phyloP scores from a whole-genome alignment of 345 rosid species.

The Adansonia digitata region DNA sequence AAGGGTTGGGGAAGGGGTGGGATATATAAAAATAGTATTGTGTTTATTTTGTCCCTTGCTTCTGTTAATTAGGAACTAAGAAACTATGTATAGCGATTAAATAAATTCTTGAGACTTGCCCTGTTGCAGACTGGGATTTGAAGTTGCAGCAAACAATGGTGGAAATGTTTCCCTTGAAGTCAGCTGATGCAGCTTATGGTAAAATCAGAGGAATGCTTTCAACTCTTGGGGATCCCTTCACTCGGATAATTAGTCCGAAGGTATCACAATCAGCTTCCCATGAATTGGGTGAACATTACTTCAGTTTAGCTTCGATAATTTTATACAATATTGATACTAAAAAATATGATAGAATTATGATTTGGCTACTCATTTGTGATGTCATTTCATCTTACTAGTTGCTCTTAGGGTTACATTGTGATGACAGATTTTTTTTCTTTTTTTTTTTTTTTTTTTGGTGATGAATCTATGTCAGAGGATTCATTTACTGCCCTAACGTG shows the following conservation, averaged over 20 bases:
- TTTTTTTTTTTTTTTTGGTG: not conserved
- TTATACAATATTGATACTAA: not conserved
- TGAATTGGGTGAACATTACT: not conserved
- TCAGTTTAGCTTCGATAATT: not conserved
- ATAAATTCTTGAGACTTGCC: not conserved
- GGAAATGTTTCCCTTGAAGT: constrained; percentile 75
- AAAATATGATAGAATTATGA: not conserved
- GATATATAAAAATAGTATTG: not conserved
- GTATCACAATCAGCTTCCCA: constrained; percentile 22
- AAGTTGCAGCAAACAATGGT: constrained; percentile 89
- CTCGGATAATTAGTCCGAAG: constrained; percentile 89
- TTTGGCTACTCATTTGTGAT: not conserved
- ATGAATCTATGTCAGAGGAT: not conserved
- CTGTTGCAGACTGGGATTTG: constrained; percentile 73
- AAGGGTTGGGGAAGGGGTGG: not conserved
- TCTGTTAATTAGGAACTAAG: not conserved
- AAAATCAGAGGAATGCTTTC: constrained; percentile 81
- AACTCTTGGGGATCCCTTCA: constrained; percentile 88
- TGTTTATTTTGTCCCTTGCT: not conserved
- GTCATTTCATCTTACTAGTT: not conserved
- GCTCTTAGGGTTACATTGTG: not conserved
- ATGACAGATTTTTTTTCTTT: not conserved
- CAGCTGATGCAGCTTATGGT: constrained; percentile 77
- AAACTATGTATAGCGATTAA: not conserved
- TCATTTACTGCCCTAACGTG: not conserved